Evolutionary conservation across 768 basidiomycete species (phyloP).

Genomic region (Russula vinacea): DNA sequence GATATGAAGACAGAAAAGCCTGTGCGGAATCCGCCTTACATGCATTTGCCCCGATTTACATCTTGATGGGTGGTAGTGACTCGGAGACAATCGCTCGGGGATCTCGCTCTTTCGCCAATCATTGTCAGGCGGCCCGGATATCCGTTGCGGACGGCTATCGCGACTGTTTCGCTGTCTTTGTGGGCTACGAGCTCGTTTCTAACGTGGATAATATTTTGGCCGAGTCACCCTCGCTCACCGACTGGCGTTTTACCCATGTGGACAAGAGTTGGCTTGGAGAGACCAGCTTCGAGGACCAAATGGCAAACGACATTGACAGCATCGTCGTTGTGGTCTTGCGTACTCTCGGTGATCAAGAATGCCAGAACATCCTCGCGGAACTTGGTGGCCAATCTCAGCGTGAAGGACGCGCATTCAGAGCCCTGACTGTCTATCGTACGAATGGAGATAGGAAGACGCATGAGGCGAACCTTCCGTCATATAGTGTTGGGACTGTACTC

Average conservation of each 20-base stretch:
- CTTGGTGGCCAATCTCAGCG: slow-evolving; percentile 44
- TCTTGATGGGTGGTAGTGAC: slow-evolving; percentile 45
- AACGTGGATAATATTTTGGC: slow-evolving; percentile 40
- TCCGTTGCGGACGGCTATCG: slow-evolving; percentile 49
- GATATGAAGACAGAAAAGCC: slow-evolving; percentile 64
- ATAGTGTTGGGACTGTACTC: slow-evolving; percentile 48
- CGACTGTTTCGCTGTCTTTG: slow-evolving; percentile 65
- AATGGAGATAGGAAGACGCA: slow-evolving; percentile 51
- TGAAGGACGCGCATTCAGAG: slow-evolving; percentile 46
- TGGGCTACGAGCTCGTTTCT: slow-evolving; percentile 57
- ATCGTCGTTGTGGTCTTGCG: slow-evolving; percentile 59
- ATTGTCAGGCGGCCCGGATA: slow-evolving; percentile 61
- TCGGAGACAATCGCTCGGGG: slow-evolving; percentile 39
- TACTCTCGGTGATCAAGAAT: slow-evolving; percentile 66
- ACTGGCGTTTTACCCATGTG: slow-evolving; percentile 19
- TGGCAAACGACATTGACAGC: slow-evolving; percentile 50
- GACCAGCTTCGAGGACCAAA: slow-evolving; percentile 38
- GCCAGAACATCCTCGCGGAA: slow-evolving; percentile 49
- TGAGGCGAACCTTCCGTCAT: slow-evolving; percentile 63
- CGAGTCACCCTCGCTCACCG: slow-evolving; percentile 7
- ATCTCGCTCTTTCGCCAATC: slow-evolving; percentile 49
- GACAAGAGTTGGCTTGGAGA: slow-evolving; percentile 39
- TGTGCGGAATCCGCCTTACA: slow-evolving; percentile 66
- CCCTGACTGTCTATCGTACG: slow-evolving; percentile 52
- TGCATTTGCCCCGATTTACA: slow-evolving; percentile 62